Evolutionary conservation across 2,329 filamentous ascomycete genomes (phyloP).

Genomic region (Fusarium sp.): DNA sequence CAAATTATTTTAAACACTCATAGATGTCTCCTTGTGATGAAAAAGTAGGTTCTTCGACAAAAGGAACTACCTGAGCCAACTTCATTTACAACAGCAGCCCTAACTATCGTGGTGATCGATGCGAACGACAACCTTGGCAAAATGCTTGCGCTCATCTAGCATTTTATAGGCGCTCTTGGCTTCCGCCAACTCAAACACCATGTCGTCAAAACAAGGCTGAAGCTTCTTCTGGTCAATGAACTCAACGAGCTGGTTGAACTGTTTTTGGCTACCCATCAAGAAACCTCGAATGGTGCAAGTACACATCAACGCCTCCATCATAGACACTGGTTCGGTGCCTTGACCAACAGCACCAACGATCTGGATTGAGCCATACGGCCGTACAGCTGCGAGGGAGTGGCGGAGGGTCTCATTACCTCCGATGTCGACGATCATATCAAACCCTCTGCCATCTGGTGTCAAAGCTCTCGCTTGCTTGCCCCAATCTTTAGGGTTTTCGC

Average conservation of each 20-base stretch:
- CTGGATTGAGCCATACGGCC: constrained; percentile 51
- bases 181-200: constrained; percentile 49
- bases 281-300: constrained; percentile 50
- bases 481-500: constrained; percentile 65
- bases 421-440: constrained; percentile 75
- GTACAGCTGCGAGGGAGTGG: constrained; percentile 65
- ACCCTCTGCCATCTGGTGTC: constrained; percentile 61
- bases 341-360: constrained; percentile 51
- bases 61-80: background rate
- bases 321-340: constrained; percentile 35
- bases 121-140: constrained; percentile 53
- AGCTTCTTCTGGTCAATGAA: constrained; percentile 52
- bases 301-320: constrained; percentile 44
- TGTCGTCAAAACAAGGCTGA: constrained; percentile 50
- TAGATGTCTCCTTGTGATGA: background rate
- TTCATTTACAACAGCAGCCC: rapidly evolving
- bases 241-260: constrained; percentile 48
- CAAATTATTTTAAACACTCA: background rate
- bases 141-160: constrained; percentile 52
- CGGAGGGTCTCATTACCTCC: constrained; percentile 72
- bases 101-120: constrained; percentile 34
- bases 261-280: constrained; percentile 43
- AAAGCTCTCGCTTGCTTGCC: constrained; percentile 67
- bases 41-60: background rate
- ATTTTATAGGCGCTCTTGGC: constrained; percentile 51